phyloP scores from a whole-genome alignment of 495 filamentous ascomycete genomes.

The Podospora pseudocomata region DNA sequence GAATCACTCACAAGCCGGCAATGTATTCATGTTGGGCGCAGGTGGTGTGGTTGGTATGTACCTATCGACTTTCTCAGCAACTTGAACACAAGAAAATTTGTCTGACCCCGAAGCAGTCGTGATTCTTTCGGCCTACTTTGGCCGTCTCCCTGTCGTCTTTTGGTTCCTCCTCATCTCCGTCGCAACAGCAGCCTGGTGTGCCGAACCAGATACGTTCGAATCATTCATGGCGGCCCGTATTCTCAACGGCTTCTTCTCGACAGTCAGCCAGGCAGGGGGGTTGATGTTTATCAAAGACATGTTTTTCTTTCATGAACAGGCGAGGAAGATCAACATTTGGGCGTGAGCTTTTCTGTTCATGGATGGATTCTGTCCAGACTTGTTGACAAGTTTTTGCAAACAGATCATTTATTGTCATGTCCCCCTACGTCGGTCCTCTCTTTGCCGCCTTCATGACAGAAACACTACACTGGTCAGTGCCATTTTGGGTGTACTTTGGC shows the following conservation, averaged over 20 bases:
- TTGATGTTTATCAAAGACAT: slow-evolving; percentile 64
- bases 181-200: slow-evolving; percentile 52
- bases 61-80: background rate
- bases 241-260: slow-evolving; percentile 62
- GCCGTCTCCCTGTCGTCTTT: slow-evolving; percentile 58
- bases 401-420: slow-evolving; percentile 42
- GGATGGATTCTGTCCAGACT: background rate
- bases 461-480: slow-evolving; percentile 48
- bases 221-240: slow-evolving; percentile 58
- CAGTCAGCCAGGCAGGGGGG: slow-evolving; percentile 49
- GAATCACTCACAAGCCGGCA: slow-evolving; percentile 54
- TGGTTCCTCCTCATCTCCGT: slow-evolving; percentile 51
- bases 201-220: slow-evolving; percentile 49
- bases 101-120: slow-evolving; percentile 35
- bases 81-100: background rate
- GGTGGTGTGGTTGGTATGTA: slow-evolving; percentile 49
- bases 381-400: background rate
- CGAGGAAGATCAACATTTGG: slow-evolving; percentile 63
- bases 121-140: slow-evolving; percentile 54
- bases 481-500: slow-evolving; percentile 54
- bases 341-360: slow-evolving; percentile 24
- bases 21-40: slow-evolving; percentile 56
- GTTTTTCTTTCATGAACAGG: slow-evolving; percentile 64
- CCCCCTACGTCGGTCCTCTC: slow-evolving; percentile 59
- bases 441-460: slow-evolving; percentile 56